phyloP scores from a whole-genome alignment of 768 basidiomycete species.

The Phlebiopsis gigantea region DNA sequence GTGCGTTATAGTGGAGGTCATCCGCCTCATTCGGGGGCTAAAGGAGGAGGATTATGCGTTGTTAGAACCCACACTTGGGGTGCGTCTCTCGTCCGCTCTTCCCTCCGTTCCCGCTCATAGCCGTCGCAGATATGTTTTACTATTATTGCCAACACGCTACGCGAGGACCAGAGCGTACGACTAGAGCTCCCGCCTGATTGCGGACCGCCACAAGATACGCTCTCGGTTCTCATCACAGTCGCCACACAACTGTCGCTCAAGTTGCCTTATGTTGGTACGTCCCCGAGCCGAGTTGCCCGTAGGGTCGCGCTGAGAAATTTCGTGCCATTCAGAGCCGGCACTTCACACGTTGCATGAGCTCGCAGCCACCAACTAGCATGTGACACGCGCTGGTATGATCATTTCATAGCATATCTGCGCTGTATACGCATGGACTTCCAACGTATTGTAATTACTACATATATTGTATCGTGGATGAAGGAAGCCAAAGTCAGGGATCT shows the following conservation, averaged over 20 bases:
- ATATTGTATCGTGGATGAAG: not conserved
- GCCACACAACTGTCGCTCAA: not conserved
- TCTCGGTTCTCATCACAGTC: not conserved
- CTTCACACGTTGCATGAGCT: not conserved
- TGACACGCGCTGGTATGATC: not conserved
- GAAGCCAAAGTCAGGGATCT: no score
- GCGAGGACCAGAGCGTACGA: constrained; percentile 7
- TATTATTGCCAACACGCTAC: constrained; percentile 18
- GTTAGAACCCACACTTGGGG: constrained; percentile 21
- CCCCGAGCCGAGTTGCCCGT: not conserved
- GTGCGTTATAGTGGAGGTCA: constrained; percentile 18
- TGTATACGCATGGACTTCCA: not conserved
- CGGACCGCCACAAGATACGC: not conserved
- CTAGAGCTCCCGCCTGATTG: not conserved
- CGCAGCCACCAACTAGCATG: not conserved
- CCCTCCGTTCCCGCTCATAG: not conserved
- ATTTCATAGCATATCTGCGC: not conserved
- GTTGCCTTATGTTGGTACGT: constrained; percentile 1
- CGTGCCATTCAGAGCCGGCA: not conserved
- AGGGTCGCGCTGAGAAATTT: not conserved
- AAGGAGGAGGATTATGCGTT: constrained; percentile 21
- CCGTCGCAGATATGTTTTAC: constrained; percentile 18
- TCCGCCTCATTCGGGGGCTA: constrained; percentile 19
- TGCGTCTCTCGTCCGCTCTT: not conserved
- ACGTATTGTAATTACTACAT: not conserved